Conservation (phyloP, 768 basidiomycete species). For the Boletus coccyginus region DNA sequence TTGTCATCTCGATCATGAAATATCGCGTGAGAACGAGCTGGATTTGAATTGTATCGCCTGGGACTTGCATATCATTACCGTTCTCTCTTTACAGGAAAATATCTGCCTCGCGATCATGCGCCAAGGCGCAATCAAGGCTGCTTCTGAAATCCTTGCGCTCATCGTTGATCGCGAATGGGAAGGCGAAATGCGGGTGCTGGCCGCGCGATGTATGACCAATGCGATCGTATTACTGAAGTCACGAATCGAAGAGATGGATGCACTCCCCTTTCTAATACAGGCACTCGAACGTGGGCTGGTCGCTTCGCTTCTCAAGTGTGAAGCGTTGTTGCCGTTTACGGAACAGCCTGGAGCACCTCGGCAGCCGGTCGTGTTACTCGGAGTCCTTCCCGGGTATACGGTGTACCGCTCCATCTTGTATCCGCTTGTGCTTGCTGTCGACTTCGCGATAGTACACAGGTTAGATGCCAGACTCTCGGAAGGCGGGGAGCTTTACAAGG, state of each 20-base stretch:
- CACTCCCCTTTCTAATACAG: constrained; percentile 24
- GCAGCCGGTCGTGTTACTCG: constrained; percentile 11
- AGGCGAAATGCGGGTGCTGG: constrained; percentile 7
- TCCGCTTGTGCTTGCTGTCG: constrained; percentile 9
- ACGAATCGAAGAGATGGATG: constrained; percentile 26
- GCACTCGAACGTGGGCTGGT: constrained; percentile 22
- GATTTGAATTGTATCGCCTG: constrained; percentile 27
- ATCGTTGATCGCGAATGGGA: constrained; percentile 16
- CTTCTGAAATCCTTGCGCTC: constrained; percentile 21
- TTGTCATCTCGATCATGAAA: constrained; percentile 25
- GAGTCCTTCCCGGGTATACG: constrained; percentile 24
- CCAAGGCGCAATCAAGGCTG: constrained; percentile 24
- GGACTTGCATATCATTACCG: constrained; percentile 29
- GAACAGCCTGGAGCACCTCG: constrained; percentile 10
- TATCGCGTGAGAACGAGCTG: constrained; percentile 11
- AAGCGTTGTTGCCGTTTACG: constrained; percentile 16
- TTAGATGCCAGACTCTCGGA: constrained; percentile 13
- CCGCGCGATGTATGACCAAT: constrained; percentile 23
- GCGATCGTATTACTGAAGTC: constrained; percentile 15
- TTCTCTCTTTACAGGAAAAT: constrained; percentile 15
- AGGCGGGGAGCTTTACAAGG: constrained; percentile 18
- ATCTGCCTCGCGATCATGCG: constrained; percentile 20
- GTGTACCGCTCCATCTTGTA: constrained; percentile 25
- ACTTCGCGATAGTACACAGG: constrained; percentile 1
- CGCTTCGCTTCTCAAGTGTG: constrained; percentile 24